A percentile compares a stretch with the other conserved stretches of the same genome.
Evolutionary conservation across 1,284 basidiomycete genomes (phyloP).

Genomic region (Meripilus lineatus): DNA sequence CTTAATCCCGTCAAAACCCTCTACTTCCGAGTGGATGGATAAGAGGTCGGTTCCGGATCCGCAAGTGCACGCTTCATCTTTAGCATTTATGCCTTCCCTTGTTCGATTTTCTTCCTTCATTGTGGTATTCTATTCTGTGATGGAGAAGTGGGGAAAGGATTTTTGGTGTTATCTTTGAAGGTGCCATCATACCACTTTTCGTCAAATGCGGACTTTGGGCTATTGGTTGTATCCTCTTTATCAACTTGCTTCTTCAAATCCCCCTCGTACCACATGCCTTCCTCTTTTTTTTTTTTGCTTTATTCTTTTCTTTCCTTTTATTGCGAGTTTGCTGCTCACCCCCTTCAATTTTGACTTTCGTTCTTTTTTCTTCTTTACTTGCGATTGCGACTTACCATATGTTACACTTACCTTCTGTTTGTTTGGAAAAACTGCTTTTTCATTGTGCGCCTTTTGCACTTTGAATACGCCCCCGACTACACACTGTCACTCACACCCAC

Average conservation of each 20-base stretch:
- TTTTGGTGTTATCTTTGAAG: constrained; percentile 1
- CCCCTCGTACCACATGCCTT: too few relatives aligned
- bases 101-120: background rate
- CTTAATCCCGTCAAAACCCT: background rate
- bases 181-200: constrained; percentile 6
- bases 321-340: too few relatives aligned
- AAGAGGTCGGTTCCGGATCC: constrained; percentile 35
- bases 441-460: too few relatives aligned
- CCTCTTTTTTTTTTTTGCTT: constrained; percentile 19
- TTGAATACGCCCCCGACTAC: too few relatives aligned
- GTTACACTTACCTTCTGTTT: too few relatives aligned
- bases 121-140: background rate
- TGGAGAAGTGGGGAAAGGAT: background rate
- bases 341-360: too few relatives aligned
- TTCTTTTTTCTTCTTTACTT: too few relatives aligned
- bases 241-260: too few relatives aligned
- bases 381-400: too few relatives aligned
- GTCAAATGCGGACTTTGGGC: constrained; percentile 40
- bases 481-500: too few relatives aligned
- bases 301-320: constrained; percentile 23
- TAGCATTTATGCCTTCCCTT: background rate
- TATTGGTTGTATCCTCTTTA: constrained; percentile 57
- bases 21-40: constrained; percentile 31
- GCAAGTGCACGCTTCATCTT: constrained; percentile 3
- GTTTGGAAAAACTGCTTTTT: too few relatives aligned